Evolutionary conservation across 2,329 filamentous ascomycete genomes (phyloP), one percentile per base, ranked within the genome.

Genomic region (Aspergillus pseudoviridinutans): DNA sequence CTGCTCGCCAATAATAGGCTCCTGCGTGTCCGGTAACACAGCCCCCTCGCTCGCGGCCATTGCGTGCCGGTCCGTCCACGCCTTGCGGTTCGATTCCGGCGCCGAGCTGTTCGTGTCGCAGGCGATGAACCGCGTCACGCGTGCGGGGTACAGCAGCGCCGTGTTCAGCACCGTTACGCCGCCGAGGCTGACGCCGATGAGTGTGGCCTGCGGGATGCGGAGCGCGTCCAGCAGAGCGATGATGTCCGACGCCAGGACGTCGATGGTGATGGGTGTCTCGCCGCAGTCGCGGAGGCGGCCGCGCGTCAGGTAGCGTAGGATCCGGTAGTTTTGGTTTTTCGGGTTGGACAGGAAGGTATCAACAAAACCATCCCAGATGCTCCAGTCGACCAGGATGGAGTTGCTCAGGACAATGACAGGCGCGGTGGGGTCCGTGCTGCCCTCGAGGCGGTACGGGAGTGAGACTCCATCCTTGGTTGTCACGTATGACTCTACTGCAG

Each of bases 311-410:
- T 92, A 95, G 9, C 91, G 87, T 1, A 96, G 78, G 62, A 95
- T 82, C 53, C 89, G 86, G 71, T 91, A 87, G 35, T 67, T 61
- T 42, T 85, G 84, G 25, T 87, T 84, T 41, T 83, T 68, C 0
- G 75, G 71, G 52, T 82, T 81, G 12, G 72, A 65, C 46, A 80
- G 71, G 63, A 94, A 81, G n/a, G 84, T 76, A 1, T 78, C 75
- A 0, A 94, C 76, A 58, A 95, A 84, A 1, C 80, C 79, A 65
- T 94, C 88, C 91, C 91, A 96, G 83, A 96, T 94, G 70, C 84
- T 80, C 62, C 88, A 82, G 50, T 87, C 86, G 2, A 90, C 90
- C 7, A 96, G 83, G 51, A 96, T 87, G 1, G 88, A 92, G 78
- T 95, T 95, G 74, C 82, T 82, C 64, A 92, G 88, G 22, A 91